Evolutionary conservation across 352 stramenopile genomes (phyloP).

Genomic region (Phytophthora sp.): DNA sequence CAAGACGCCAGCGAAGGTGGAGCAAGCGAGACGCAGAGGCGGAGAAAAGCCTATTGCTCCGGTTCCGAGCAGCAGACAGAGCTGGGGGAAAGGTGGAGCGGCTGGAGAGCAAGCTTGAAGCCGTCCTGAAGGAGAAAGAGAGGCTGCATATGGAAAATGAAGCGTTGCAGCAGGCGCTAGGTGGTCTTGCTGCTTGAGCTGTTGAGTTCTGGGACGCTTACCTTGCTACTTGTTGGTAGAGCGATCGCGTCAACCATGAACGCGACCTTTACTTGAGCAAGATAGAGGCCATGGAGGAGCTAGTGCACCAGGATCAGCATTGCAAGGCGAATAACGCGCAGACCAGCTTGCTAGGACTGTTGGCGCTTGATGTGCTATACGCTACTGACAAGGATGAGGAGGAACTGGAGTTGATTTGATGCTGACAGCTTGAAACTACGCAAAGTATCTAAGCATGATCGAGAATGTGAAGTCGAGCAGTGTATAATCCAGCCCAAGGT

Average conservation of each 20-base stretch:
- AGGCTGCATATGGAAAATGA: not conserved
- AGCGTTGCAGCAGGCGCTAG: slow-evolving; percentile 1
- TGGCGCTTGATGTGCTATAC: slow-evolving; percentile 80
- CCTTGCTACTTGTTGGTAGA: slow-evolving; percentile 26
- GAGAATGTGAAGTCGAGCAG: no score
- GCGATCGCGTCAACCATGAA: slow-evolving; percentile 87
- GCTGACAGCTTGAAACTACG: not conserved
- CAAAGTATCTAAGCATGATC: not conserved
- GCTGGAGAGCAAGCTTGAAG: slow-evolving; percentile 7
- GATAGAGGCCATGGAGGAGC: slow-evolving; percentile 95
- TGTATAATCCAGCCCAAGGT: no score
- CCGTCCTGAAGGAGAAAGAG: not conserved
- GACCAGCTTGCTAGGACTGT: slow-evolving; percentile 53
- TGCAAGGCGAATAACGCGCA: slow-evolving; percentile 29
- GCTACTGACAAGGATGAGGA: slow-evolving; percentile 56
- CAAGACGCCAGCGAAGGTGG: not conserved
- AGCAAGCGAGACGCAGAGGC: not conserved
- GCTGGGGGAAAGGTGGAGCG: slow-evolving; percentile 9
- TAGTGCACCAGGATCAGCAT: slow-evolving; percentile 80
- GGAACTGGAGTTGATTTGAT: slow-evolving; percentile 10
- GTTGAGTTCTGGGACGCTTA: not conserved
- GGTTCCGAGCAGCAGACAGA: slow-evolving; percentile 22
- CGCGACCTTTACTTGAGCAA: slow-evolving; percentile 99
- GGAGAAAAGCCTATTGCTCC: no score
- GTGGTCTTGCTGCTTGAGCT: not conserved